Percentiles rank a stretch among this genome's conserved stretches.
Conservation (phyloP, 2,329 filamentous ascomycete species). For the Dactylellina cionopaga region DNA sequence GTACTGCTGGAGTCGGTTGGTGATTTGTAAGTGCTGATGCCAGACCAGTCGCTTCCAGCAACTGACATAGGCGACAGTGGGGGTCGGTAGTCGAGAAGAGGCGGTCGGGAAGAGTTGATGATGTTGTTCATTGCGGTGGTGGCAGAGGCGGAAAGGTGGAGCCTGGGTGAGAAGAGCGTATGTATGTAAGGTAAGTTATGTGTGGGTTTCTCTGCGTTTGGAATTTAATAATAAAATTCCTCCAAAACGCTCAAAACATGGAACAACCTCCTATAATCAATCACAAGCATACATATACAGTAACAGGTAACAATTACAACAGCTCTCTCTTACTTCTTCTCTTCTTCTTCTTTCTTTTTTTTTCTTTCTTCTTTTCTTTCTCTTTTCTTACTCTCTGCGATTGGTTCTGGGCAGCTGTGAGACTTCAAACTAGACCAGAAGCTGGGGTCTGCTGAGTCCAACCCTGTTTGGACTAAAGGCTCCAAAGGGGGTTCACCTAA, state of each 20-base stretch:
- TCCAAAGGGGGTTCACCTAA: constrained; percentile 6
- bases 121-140: constrained; percentile 45
- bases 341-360: no score
- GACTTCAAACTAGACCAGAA: no score
- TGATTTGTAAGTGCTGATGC: constrained; percentile 73
- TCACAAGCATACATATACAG: no score
- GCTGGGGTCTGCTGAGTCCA: constrained; percentile 9
- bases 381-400: no score
- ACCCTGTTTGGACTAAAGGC: constrained; percentile 11
- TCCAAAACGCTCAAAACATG: constrained; percentile 49
- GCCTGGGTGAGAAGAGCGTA: neutral
- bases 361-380: no score
- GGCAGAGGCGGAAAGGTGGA: neutral
- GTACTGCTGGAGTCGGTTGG: constrained; percentile 62
- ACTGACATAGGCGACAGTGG: constrained; percentile 83
- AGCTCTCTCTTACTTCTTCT: no score
- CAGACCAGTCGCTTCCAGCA: constrained; percentile 83
- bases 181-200: neutral
- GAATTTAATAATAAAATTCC: constrained; percentile 50
- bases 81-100: constrained; percentile 41
- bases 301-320: no score
- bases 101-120: constrained; percentile 30
- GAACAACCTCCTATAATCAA: neutral
- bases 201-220: no score
- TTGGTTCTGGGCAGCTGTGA: no score